Evolutionary conservation across 2,329 filamentous ascomycete species (phyloP).

Genomic region (Simplicillium sp.): DNA sequence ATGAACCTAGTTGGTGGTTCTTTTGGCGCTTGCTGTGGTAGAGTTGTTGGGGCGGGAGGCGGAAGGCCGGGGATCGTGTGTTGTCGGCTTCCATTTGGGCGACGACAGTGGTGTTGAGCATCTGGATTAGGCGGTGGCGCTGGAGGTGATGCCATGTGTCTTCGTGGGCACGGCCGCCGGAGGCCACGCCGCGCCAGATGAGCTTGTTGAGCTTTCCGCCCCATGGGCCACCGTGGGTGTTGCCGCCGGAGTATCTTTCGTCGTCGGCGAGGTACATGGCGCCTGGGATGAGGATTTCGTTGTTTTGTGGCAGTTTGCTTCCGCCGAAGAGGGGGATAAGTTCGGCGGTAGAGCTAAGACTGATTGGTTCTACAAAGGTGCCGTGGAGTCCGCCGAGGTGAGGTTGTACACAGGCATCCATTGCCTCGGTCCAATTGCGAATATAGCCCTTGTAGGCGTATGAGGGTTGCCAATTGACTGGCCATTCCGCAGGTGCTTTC

Average conservation of each 20-base stretch:
- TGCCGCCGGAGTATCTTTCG: constrained; percentile 47
- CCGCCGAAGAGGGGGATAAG: constrained; percentile 53
- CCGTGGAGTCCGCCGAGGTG: constrained; percentile 41
- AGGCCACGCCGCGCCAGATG: constrained; percentile 57
- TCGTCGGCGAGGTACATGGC: constrained; percentile 55
- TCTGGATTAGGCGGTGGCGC: constrained; percentile 59
- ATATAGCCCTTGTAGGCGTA: constrained; percentile 39
- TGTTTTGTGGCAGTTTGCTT: constrained; percentile 53
- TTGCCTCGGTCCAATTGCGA: constrained; percentile 47
- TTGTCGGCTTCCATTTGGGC: constrained; percentile 31
- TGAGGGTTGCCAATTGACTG: constrained; percentile 20
- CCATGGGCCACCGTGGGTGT: constrained; percentile 47
- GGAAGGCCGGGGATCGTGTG: constrained; percentile 35
- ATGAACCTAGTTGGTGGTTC: constrained; percentile 26
- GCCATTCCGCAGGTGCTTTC: constrained; percentile 21
- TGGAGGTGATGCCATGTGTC: constrained; percentile 61
- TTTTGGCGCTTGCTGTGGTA: constrained; percentile 32
- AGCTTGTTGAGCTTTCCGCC: constrained; percentile 42
- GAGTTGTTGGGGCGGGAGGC: constrained; percentile 28
- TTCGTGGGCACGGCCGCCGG: constrained; percentile 42
- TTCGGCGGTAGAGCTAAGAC: constrained; percentile 39
- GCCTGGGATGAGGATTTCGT: constrained; percentile 54
- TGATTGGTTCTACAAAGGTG: constrained; percentile 45
- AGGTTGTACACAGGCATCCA: constrained; percentile 51
- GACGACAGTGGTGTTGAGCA: constrained; percentile 57